Evolutionary conservation across 2,329 filamentous ascomycete species (phyloP).

Genomic region (Mollisiaceae sp.): DNA sequence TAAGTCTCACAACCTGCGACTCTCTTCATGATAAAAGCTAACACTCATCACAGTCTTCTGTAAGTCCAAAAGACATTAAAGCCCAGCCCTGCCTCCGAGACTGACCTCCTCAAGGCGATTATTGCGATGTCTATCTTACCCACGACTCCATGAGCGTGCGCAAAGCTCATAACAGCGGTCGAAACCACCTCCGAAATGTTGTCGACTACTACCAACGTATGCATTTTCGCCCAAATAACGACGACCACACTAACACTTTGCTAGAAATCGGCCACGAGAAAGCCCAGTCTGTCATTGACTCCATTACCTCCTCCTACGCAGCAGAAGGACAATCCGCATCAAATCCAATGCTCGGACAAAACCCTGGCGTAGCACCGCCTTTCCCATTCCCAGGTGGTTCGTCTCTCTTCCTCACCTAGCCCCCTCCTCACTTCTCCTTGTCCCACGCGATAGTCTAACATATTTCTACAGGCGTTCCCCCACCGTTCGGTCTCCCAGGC

Average conservation of each 20-base stretch:
- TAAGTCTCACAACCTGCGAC: slow-evolving; percentile 54
- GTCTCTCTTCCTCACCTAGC: slow-evolving; percentile 33
- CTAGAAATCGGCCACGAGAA: slow-evolving; percentile 98
- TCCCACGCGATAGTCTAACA: slow-evolving; percentile 9
- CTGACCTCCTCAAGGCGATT: slow-evolving; percentile 67
- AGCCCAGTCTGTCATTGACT: slow-evolving; percentile 97
- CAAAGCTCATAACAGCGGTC: slow-evolving; percentile 95
- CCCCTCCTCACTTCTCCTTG: slow-evolving; percentile 21
- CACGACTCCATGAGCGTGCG: slow-evolving; percentile 99
- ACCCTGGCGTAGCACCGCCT: slow-evolving; percentile 56
- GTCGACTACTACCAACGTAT: slow-evolving; percentile 97
- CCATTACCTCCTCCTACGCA: slow-evolving; percentile 93
- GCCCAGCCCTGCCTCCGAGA: slow-evolving; percentile 19
- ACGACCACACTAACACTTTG: slow-evolving; percentile 15
- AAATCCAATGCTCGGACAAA: slow-evolving; percentile 81
- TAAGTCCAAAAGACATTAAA: slow-evolving; percentile 48
- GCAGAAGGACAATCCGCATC: slow-evolving; percentile 87
- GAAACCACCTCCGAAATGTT: slow-evolving; percentile 96
- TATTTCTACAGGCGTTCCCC: slow-evolving; percentile 47
- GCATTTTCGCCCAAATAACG: slow-evolving; percentile 35
- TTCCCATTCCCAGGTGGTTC: slow-evolving; percentile 69
- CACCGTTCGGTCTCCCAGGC: slow-evolving; percentile 65
- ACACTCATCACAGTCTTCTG: slow-evolving; percentile 68
- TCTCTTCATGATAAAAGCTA: slow-evolving; percentile 39
- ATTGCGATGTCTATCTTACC: slow-evolving; percentile 99